Evolutionary conservation across 2,329 filamentous ascomycete species (phyloP).

Genomic region (Aspergillus uvarum): DNA sequence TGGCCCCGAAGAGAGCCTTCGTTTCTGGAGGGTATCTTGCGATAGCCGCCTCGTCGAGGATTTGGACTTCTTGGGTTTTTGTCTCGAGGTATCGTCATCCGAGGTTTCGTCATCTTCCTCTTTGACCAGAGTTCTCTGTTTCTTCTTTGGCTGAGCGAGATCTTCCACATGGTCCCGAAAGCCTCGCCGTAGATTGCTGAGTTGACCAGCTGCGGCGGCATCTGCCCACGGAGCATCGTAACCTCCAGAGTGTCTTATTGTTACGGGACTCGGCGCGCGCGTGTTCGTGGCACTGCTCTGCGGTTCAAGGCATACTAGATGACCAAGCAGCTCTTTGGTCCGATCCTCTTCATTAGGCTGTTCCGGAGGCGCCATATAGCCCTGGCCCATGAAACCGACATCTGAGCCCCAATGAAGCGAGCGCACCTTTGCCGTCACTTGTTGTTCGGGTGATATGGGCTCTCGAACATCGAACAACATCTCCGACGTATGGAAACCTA

Average conservation of each 20-base stretch:
- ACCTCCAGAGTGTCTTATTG: conserved; percentile 34
- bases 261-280: conserved; percentile 57
- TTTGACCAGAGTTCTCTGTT: conserved; percentile 33
- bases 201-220: conserved; percentile 7
- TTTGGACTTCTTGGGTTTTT: conserved; percentile 52
- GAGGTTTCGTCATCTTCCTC: conserved; percentile 43
- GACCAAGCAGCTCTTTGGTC: conserved; percentile 56
- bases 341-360: conserved; percentile 61
- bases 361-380: conserved; percentile 58
- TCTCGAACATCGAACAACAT: conserved; percentile 41
- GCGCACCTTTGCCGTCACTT: conserved; percentile 41
- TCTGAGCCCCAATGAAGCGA: conserved; percentile 68
- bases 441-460: conserved; percentile 35
- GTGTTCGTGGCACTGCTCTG: conserved; percentile 61
- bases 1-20: conserved; percentile 27
- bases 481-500: conserved; percentile 38
- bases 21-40: conserved; percentile 39
- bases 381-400: conserved; percentile 60
- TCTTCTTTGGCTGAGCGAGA: conserved; percentile 32
- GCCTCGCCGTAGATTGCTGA: conserved; percentile 15
- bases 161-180: conserved; percentile 25
- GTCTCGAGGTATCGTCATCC: conserved; percentile 33
- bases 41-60: conserved; percentile 39
- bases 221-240: conserved; percentile 19
- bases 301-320: conserved; percentile 58